phyloP scores from a whole-genome alignment of 2,329 filamentous ascomycete species.

The Talaromyces amestolkiae region DNA sequence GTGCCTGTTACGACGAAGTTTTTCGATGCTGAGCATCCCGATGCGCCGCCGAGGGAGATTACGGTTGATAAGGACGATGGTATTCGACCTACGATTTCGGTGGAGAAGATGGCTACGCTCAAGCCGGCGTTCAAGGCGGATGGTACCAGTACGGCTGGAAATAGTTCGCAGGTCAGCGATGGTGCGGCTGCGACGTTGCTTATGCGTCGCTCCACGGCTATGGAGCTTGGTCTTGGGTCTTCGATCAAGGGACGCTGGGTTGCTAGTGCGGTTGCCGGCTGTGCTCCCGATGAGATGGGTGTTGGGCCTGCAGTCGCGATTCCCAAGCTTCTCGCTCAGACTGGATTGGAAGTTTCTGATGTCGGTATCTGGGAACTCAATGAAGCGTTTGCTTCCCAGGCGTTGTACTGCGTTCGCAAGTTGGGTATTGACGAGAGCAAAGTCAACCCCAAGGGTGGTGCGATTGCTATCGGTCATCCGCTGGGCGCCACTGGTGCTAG shows the following conservation, averaged over 20 bases:
- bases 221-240: constrained; percentile 65
- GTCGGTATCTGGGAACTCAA: constrained; percentile 91
- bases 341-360: constrained; percentile 65
- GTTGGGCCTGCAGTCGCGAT: constrained; percentile 84
- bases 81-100: constrained; percentile 65
- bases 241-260: constrained; percentile 82
- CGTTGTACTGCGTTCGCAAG: constrained; percentile 68
- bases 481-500: constrained; percentile 77
- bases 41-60: constrained; percentile 57
- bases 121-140: constrained; percentile 80
- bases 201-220: constrained; percentile 79
- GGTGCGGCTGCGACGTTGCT: constrained; percentile 80
- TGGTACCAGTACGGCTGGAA: constrained; percentile 80
- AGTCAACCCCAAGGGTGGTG: constrained; percentile 90
- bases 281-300: constrained; percentile 89
- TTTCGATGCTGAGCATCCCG: constrained; percentile 60
- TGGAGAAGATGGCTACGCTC: constrained; percentile 71
- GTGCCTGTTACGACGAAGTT: constrained; percentile 72
- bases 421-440: constrained; percentile 59
- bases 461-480: constrained; percentile 62
- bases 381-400: constrained; percentile 68
- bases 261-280: constrained; percentile 71
- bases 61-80: constrained; percentile 79
- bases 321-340: constrained; percentile 70
- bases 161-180: constrained; percentile 80